A percentile compares a stretch with the other conserved stretches of the same genome.
phyloP scores from a whole-genome alignment of 2,329 filamentous ascomycete genomes.

The Cladosporium cucumerinum region DNA sequence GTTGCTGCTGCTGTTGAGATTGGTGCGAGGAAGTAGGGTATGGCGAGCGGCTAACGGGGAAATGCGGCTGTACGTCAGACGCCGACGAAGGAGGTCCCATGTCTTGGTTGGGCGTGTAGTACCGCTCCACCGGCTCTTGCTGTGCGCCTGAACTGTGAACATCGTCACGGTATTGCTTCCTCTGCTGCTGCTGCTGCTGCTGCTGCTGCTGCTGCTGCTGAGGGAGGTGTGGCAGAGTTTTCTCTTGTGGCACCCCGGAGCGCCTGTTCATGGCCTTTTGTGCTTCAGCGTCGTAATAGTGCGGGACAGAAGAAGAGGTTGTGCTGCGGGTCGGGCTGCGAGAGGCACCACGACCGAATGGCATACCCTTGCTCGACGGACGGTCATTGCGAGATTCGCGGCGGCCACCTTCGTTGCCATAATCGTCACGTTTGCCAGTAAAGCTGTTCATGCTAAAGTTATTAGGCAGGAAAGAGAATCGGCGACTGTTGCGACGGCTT shows the following conservation, averaged over 20 bases:
- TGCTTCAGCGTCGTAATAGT: constrained; percentile 41
- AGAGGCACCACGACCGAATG: constrained; percentile 43
- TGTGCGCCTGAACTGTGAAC: constrained; percentile 21
- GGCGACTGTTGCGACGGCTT: constrained; percentile 40
- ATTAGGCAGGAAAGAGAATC: constrained; percentile 51
- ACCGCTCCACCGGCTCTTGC: constrained; percentile 31
- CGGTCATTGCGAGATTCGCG: constrained; percentile 25
- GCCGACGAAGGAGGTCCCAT: constrained; percentile 17
- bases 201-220: constrained; percentile 25
- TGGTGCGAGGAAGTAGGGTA: constrained; percentile 11
- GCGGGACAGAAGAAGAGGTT: constrained; percentile 42
- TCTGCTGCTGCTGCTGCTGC: constrained; percentile 26
- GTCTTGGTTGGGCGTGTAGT: constrained; percentile 31
- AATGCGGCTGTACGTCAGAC: constrained; percentile 6
- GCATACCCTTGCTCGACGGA: constrained; percentile 38
- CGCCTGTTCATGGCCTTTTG: constrained; percentile 22
- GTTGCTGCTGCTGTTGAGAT: constrained; percentile 6
- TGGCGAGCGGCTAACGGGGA: constrained; percentile 9
- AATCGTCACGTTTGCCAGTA: constrained; percentile 36
- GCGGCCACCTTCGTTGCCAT: constrained; percentile 30
- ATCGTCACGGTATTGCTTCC: constrained; percentile 33
- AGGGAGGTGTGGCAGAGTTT: constrained; percentile 29
- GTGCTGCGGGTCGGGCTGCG: constrained; percentile 46
- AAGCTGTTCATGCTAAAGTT: constrained; percentile 47
- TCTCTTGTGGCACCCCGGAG: constrained; percentile 24